phyloP scores from a whole-genome alignment of 176 grass and related monocot genomes.

The Microstegium vimineum region DNA sequence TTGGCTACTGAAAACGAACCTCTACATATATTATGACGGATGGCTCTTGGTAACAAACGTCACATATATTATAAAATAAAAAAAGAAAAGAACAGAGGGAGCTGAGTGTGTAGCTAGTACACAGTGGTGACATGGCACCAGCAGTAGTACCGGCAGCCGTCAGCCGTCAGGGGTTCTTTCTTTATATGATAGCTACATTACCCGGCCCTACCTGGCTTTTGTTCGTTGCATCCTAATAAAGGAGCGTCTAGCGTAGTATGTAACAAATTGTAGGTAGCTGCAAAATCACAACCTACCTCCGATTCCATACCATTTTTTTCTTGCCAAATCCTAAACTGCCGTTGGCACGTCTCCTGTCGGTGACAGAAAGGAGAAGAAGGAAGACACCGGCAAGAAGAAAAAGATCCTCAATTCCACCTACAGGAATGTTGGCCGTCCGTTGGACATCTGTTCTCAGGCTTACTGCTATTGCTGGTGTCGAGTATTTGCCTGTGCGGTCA shows the following conservation, averaged over 20 bases:
- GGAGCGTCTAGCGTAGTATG: neutral
- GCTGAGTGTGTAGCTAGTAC: no score
- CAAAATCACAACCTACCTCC: neutral
- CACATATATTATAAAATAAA: neutral
- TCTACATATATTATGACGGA: no score
- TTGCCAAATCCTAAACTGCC: neutral
- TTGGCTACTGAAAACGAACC: no score
- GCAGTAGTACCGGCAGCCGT: neutral
- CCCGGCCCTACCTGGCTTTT: neutral
- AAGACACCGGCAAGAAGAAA: no score
- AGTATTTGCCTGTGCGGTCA: no score
- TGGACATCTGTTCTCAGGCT: no score
- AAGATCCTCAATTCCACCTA: no score
- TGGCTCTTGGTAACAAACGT: no score
- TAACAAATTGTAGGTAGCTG: conserved; percentile 1
- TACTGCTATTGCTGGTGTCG: no score
- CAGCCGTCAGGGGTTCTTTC: neutral
- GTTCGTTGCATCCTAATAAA: neutral
- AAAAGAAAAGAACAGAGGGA: no score
- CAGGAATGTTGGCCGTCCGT: no score
- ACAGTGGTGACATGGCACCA: neutral
- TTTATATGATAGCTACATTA: neutral
- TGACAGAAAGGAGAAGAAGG: no score
- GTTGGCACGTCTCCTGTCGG: neutral
- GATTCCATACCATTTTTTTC: neutral